phyloP scores from a whole-genome alignment of 2,329 filamentous ascomycete genomes.

The Clarireedia sp. region DNA sequence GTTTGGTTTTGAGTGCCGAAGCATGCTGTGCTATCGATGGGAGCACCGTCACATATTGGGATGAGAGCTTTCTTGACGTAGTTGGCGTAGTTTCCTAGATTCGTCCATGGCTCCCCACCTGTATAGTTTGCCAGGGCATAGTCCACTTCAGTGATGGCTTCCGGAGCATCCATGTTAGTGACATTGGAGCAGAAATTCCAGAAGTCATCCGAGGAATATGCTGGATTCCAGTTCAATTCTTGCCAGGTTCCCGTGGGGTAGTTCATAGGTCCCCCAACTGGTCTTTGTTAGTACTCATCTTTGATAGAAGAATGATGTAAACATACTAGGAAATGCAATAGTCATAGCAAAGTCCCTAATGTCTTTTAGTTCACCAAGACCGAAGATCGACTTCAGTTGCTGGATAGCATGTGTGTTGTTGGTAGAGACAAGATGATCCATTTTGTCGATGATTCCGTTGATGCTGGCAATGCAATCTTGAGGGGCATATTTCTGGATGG shows the following conservation, averaged over 20 bases:
- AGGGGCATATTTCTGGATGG: constrained; percentile 41
- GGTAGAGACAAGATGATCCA: constrained; percentile 38
- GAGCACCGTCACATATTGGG: constrained; percentile 35
- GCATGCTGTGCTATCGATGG: constrained; percentile 37
- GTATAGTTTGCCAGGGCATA: constrained; percentile 41
- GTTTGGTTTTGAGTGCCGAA: constrained; percentile 34
- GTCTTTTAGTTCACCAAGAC: constrained; percentile 37
- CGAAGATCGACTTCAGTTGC: constrained; percentile 40
- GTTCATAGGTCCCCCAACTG: constrained; percentile 37
- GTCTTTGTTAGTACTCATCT: constrained; percentile 3
- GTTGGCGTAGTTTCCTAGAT: constrained; percentile 43
- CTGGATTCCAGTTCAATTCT: constrained; percentile 42
- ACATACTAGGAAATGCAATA: constrained; percentile 36
- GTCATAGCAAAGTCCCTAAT: constrained; percentile 40
- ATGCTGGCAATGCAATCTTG: constrained; percentile 42
- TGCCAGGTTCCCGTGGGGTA: constrained; percentile 47
- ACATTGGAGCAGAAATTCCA: constrained; percentile 45
- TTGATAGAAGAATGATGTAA: neutral
- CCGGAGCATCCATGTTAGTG: constrained; percentile 38
- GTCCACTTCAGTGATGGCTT: constrained; percentile 38
- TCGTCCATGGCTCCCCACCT: constrained; percentile 40
- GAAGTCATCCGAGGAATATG: constrained; percentile 38
- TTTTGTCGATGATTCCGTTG: constrained; percentile 41
- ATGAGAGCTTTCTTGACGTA: constrained; percentile 41
- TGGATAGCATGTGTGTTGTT: constrained; percentile 36